Conservation (phyloP, 108 stramenopile species). For the Hondaea fermentalgiana region DNA sequence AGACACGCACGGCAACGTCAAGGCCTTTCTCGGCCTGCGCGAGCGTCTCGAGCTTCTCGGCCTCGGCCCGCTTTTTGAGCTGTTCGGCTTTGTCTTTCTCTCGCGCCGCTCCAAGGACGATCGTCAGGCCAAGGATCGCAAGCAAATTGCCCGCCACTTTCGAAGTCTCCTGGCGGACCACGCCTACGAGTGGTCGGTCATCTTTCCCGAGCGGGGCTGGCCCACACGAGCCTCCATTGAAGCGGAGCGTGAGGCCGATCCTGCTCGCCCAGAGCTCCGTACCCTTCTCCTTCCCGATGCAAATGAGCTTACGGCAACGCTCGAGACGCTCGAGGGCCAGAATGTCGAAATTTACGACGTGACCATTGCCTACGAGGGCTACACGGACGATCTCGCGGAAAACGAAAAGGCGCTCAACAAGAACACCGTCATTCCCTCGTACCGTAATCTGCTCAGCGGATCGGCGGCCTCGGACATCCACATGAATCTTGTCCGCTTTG, state of each 20-base stretch:
- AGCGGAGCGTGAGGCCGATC: not conserved
- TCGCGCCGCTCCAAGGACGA: not conserved
- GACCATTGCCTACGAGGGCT: slow-evolving; percentile 8
- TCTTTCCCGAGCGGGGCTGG: slow-evolving; percentile 15
- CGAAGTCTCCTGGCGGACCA: not conserved
- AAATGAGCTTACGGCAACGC: not conserved
- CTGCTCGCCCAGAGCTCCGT: not conserved
- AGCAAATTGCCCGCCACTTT: not conserved
- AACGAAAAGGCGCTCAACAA: not conserved
- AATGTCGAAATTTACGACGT: not conserved
- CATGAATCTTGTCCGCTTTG: not conserved
- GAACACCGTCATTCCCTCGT: not conserved
- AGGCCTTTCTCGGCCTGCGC: not conserved
- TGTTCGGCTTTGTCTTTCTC: not conserved
- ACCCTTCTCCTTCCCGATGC: not conserved
- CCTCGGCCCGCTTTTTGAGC: not conserved
- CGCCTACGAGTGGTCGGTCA: slow-evolving; percentile 9
- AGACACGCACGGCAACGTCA: not conserved
- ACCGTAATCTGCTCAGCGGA: not conserved
- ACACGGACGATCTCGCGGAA: not conserved
- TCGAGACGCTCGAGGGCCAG: not conserved
- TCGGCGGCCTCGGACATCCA: not conserved
- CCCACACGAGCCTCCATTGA: not conserved
- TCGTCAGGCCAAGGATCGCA: not conserved
- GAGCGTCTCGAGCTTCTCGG: not conserved